These are phyloP conservation scores for Rubroboletus satanas DNA, from an alignment of 768 basidiomycete species.

Conservation along the genomic window DNA sequence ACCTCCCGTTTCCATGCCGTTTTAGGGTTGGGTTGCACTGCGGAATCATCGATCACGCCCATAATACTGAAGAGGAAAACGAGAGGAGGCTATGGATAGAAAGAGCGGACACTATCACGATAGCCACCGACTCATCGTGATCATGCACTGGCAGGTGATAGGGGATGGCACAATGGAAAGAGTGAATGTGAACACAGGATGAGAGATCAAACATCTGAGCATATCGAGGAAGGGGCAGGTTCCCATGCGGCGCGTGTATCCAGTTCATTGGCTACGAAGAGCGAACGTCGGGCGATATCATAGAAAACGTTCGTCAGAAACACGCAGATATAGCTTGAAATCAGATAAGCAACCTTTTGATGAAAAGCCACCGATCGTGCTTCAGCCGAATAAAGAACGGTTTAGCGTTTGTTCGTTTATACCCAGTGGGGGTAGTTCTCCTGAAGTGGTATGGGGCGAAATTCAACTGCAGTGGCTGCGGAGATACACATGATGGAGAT, in stretches of 20 bases:
- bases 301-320: constrained; percentile 21
- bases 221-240: constrained; percentile 10
- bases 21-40: constrained; percentile 11
- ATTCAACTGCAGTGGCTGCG: constrained; percentile 3
- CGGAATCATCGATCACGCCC: constrained; percentile 13
- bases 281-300: constrained; percentile 24
- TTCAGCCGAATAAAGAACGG: constrained; percentile 12
- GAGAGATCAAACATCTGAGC: constrained; percentile 13
- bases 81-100: constrained; percentile 10
- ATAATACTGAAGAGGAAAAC: constrained; percentile 8
- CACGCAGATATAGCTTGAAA: constrained; percentile 11
- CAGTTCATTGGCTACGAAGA: constrained; percentile 9
- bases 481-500: neutral
- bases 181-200: constrained; percentile 1
- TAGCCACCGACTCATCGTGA: neutral
- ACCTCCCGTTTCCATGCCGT: constrained; percentile 20
- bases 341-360: constrained; percentile 22
- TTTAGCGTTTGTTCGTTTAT: constrained; percentile 9
- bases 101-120: neutral
- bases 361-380: constrained; percentile 22
- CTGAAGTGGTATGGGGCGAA: constrained; percentile 2
- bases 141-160: constrained; percentile 1
- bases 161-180: neutral
- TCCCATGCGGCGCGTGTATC: constrained; percentile 13
- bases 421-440: constrained; percentile 21